Evolutionary conservation across 306 rosid species (phyloP).

Genomic region (Cicer judaicum): DNA sequence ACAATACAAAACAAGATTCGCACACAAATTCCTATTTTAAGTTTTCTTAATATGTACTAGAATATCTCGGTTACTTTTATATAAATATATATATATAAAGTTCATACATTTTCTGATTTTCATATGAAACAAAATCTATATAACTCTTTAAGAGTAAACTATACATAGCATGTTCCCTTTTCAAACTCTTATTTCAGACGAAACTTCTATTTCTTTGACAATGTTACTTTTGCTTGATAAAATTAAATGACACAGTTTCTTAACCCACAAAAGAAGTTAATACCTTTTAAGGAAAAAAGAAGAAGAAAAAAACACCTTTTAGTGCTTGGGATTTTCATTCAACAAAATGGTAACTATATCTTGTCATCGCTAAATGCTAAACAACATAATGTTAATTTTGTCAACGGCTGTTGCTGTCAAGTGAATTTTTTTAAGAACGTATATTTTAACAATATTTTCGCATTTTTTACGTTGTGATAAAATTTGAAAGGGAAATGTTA

Average conservation of each 20-base stretch:
- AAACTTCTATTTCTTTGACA: neutral
- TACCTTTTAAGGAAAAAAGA: constrained; percentile 8
- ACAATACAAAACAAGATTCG: constrained; percentile 30
- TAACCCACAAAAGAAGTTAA: constrained; percentile 28
- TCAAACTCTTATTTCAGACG: constrained; percentile 18
- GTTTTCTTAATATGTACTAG: neutral
- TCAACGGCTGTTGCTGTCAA: constrained; percentile 20
- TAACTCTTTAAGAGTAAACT: neutral
- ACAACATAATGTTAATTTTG: neutral
- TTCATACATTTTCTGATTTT: neutral
- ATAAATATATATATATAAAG: constrained; percentile 8
- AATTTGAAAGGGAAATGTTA: too few species aligned
- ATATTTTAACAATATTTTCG: neutral
- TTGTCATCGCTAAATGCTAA: too few species aligned
- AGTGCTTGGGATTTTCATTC: neutral
- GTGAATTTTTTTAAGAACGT: neutral
- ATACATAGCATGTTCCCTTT: neutral
- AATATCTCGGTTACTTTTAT: neutral
- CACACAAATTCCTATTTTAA: neutral
- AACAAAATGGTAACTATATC: neutral
- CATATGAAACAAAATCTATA: neutral
- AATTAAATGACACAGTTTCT: constrained; percentile 32
- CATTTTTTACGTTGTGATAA: neutral
- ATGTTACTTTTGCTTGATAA: constrained; percentile 13
- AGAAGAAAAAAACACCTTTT: neutral